These are phyloP conservation scores for Pseudogymnoascus sp. DNA, from an alignment of 2,329 filamentous ascomycete species.

Conservation along the genomic window DNA sequence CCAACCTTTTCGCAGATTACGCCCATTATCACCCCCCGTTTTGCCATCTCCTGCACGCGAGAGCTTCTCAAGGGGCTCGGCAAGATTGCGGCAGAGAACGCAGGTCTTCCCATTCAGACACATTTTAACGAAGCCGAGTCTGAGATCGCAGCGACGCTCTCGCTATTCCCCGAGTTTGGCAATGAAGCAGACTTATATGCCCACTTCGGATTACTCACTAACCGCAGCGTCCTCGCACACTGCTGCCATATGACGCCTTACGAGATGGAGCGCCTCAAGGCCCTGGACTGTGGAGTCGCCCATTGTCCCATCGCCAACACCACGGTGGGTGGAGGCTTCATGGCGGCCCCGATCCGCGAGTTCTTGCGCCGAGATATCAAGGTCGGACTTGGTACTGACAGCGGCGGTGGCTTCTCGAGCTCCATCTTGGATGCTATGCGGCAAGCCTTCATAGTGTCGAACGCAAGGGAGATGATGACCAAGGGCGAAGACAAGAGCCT, in stretches of 20 bases:
- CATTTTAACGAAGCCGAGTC: conserved; percentile 61
- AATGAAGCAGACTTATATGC: conserved; percentile 56
- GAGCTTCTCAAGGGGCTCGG: conserved; percentile 51
- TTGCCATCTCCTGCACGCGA: conserved; percentile 54
- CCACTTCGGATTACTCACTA: conserved; percentile 46
- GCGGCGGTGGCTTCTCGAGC: conserved; percentile 55
- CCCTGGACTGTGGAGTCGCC: conserved; percentile 50
- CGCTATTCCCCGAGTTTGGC: conserved; percentile 49
- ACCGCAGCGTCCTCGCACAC: conserved; percentile 57
- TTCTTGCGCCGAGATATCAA: conserved; percentile 53
- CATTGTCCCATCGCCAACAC: conserved; percentile 62
- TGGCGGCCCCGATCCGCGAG: conserved; percentile 53
- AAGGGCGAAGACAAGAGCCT: conserved; percentile 29
- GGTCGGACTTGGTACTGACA: conserved; percentile 61
- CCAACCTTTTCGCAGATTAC: conserved; percentile 40
- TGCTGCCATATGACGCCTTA: conserved; percentile 55
- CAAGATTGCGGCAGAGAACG: conserved; percentile 41
- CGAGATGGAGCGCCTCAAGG: conserved; percentile 44
- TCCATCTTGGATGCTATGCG: conserved; percentile 54
- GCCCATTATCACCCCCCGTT: conserved; percentile 39
- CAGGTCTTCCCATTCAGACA: conserved; percentile 52
- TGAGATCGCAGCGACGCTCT: conserved; percentile 49
- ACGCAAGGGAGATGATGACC: conserved; percentile 39
- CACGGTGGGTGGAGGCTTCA: conserved; percentile 54
- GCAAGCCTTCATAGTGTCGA: conserved; percentile 45